Base-by-base conservation (phyloP, 1,284 basidiomycete species). In the Trametes versicolor region DNA sequence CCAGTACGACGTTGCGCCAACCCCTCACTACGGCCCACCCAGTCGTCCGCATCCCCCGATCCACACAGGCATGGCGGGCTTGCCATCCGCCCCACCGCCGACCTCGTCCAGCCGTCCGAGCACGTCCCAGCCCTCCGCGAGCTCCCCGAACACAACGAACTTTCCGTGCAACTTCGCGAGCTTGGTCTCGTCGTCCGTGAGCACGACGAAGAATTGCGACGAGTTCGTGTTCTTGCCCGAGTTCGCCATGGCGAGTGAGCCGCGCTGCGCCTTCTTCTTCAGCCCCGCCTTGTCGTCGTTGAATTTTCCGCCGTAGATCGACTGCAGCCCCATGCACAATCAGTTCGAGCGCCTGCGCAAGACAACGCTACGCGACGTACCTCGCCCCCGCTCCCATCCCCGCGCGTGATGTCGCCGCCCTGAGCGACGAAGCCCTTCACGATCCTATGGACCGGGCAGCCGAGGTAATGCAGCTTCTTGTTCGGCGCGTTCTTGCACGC, bases 381-480 rank as follows among this genome's bases (percentile, higher is more conserved):
- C 79, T 85, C 83, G 7, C 84, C 84, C 5, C 83, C 83, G 54
- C 79, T 82, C 32, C 84, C 84, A 68, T 86, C 83, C 13, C 80
- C 78, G 57, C 84, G 72, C n/a, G 83, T 84, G 47, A 84, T 71
- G 67, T 86, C 83, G 2, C 84, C 83, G 12, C 82, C 82, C 68
- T 86, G 84, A 4, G 80, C 82, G 8, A 84, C 76, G 62, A 84
- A 85, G 25, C 76, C 82, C 65, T 80, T 78, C 50, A 82, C 79
- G 65, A 83, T 78, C 17, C 83, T 75, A 70, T 85, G 84, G 1
- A 86, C 76, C 21, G 80, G 79, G 54, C 75, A 80, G 10, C 75
- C 78, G 48, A 79, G 52, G 68, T 84, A 85, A 63, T 81, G 79
- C 58, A 85, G 70, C 54, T 74, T 78, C 72, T 81, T 82, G 64